phyloP scores from a whole-genome alignment of 768 basidiomycete genomes.

The Pisolithus orientalis region DNA sequence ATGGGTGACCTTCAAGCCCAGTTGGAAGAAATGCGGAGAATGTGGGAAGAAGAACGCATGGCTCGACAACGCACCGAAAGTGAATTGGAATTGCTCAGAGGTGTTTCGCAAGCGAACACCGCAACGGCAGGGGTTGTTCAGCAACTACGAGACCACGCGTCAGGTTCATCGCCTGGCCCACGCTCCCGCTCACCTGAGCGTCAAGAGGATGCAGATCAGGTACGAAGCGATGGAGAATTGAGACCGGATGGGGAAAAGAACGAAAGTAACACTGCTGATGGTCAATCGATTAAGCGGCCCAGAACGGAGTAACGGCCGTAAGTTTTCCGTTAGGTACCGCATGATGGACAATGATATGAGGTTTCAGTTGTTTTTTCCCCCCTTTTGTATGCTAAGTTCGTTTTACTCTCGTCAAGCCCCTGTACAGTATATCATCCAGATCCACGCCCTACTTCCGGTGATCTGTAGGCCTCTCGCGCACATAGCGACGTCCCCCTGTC shows the following conservation, averaged over 20 bases:
- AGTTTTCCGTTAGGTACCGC: background rate
- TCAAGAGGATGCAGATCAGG: conserved; percentile 11
- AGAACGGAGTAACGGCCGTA: background rate
- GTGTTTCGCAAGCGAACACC: conserved; percentile 17
- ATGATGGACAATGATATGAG: background rate
- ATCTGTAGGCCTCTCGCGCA: too few species aligned
- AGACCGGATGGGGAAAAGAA: conserved; percentile 16
- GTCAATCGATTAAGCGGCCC: background rate
- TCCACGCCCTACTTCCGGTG: too few species aligned
- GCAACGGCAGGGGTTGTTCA: background rate
- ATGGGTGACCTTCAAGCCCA: conserved; percentile 84
- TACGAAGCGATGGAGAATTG: conserved; percentile 11
- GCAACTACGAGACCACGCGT: conserved; percentile 6
- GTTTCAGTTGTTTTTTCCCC: background rate
- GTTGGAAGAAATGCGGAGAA: conserved; percentile 72
- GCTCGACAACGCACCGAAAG: conserved; percentile 52
- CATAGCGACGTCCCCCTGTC: too few species aligned
- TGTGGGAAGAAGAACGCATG: conserved; percentile 77
- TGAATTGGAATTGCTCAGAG: conserved; percentile 56
- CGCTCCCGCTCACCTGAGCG: conserved; percentile 25
- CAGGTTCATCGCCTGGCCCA: conserved; percentile 4
- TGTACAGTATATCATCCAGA: too few species aligned
- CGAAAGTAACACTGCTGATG: background rate
- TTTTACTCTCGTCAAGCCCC: too few species aligned
- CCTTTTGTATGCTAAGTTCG: background rate